These are phyloP conservation scores for Plenodomus lindquistii DNA, from an alignment of 2,329 filamentous ascomycete genomes.

Conservation along the genomic window DNA sequence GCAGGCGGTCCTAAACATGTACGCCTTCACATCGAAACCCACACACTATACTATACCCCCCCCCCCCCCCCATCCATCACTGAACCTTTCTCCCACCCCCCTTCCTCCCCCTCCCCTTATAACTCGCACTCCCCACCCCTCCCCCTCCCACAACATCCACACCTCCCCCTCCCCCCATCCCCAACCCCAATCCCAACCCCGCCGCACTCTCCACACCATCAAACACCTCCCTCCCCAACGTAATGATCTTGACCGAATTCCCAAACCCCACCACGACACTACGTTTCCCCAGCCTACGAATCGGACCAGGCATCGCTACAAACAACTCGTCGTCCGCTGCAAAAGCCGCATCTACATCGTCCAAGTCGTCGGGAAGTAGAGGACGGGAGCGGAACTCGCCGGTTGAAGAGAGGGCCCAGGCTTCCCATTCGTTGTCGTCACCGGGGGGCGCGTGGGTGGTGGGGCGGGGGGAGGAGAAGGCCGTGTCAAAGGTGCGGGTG, in stretches of 20 bases:
- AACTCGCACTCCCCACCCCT: conserved; percentile 13
- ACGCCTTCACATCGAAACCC: too few species aligned
- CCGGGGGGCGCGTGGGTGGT: conserved; percentile 1
- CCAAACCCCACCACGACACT: conserved; percentile 73
- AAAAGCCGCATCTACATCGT: conserved; percentile 11
- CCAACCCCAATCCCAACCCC: conserved; percentile 5
- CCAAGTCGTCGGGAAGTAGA: conserved; percentile 29
- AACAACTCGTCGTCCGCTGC: conserved; percentile 58
- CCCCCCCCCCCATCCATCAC: conserved; percentile 1
- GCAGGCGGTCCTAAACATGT: too few species aligned
- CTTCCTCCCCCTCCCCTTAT: conserved; percentile 15
- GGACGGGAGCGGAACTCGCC: conserved; percentile 51
- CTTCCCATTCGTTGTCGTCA: conserved; percentile 55
- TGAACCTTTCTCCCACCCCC: conserved; percentile 18
- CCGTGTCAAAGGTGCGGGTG: conserved; percentile 6
- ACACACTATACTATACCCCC: too few species aligned
- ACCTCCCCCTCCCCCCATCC: conserved; percentile 11
- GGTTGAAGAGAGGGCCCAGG: conserved; percentile 54
- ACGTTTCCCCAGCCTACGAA: conserved; percentile 63
- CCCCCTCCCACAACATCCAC: conserved; percentile 7
- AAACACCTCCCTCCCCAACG: conserved; percentile 67
- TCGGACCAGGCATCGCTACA: conserved; percentile 68
- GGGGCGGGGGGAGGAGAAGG: conserved; percentile 4
- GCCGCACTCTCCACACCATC: conserved; percentile 42
- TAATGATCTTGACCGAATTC: conserved; percentile 72